Evolutionary conservation across 2,329 filamentous ascomycete species (phyloP).

Genomic region (Penicillium sp.): DNA sequence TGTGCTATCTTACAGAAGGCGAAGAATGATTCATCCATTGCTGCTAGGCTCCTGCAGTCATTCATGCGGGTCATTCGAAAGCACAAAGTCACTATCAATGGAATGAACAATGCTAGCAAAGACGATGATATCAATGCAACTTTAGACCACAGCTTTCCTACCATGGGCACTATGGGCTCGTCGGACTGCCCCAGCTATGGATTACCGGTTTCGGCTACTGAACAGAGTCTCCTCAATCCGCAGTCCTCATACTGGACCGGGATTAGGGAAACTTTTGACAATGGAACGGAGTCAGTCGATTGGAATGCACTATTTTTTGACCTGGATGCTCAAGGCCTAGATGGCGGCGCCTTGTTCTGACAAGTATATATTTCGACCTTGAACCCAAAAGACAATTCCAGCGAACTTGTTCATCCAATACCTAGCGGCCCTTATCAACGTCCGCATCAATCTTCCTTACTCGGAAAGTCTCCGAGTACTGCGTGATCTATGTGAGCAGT

Average conservation of each 20-base stretch:
- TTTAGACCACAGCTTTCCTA: not conserved
- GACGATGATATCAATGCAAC: not conserved
- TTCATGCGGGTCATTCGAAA: slow-evolving; percentile 3
- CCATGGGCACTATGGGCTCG: not conserved
- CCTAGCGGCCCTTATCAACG: not conserved
- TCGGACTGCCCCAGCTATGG: not conserved
- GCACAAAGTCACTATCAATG: not conserved
- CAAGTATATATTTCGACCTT: not conserved
- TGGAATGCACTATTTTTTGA: slow-evolving; percentile 4
- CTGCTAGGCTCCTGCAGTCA: not conserved
- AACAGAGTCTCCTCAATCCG: not conserved
- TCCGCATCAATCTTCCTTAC: not conserved
- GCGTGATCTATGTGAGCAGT: not conserved
- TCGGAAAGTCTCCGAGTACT: not conserved
- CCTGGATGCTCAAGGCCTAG: not conserved
- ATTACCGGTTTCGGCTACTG: not conserved
- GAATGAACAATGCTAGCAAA: not conserved
- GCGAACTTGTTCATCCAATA: not conserved
- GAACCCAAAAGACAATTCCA: not conserved
- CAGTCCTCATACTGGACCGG: not conserved
- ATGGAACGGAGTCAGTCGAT: not conserved
- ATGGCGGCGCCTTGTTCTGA: not conserved
- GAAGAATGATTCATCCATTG: slow-evolving; percentile 2
- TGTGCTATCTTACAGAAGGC: slow-evolving; percentile 1
- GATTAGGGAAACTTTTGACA: not conserved